Conservation (phyloP, 1,139 yeast genomes). For the Hyphopichia fennica region DNA sequence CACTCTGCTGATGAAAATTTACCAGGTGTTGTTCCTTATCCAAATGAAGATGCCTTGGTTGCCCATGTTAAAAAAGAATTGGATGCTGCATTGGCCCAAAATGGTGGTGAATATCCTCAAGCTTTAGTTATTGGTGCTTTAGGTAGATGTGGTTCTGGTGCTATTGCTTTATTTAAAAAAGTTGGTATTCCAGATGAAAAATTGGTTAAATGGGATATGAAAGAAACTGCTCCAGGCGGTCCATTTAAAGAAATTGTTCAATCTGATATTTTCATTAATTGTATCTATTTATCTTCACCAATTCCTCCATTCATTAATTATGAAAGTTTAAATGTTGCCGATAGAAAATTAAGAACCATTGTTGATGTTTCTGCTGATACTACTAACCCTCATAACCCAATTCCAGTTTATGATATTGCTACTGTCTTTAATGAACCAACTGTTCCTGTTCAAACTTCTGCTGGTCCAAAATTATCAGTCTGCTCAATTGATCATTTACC, state of each 20-base stretch:
- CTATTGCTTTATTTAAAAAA: conserved; percentile 76
- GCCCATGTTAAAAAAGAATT: conserved; percentile 66
- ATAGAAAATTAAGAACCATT: conserved; percentile 82
- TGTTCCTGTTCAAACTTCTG: conserved; percentile 71
- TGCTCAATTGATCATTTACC: conserved; percentile 98
- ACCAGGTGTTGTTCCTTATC: conserved; percentile 79
- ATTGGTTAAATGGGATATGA: conserved; percentile 92
- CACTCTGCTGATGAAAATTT: conserved; percentile 63
- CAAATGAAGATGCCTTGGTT: conserved; percentile 73
- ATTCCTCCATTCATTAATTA: conserved; percentile 86
- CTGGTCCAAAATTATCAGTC: conserved; percentile 86
- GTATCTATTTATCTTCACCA: conserved; percentile 91
- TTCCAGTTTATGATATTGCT: conserved; percentile 87
- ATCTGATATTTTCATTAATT: conserved; percentile 88
- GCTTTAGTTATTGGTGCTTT: conserved; percentile 93
- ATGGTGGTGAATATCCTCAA: conserved; percentile 69
- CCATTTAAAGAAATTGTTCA: conserved; percentile 91
- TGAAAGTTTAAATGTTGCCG: conserved; percentile 59
- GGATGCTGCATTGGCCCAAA: conserved; percentile 55
- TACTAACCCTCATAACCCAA: conserved; percentile 96
- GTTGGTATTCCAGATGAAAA: conserved; percentile 86
- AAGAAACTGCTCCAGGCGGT: conserved; percentile 95
- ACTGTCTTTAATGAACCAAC: conserved; percentile 92
- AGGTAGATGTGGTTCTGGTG: conserved; percentile 99
- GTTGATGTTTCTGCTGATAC: conserved; percentile 99